Base-by-base conservation (phyloP, 495 filamentous ascomycete genomes). In the Penicillium cinerascens region DNA sequence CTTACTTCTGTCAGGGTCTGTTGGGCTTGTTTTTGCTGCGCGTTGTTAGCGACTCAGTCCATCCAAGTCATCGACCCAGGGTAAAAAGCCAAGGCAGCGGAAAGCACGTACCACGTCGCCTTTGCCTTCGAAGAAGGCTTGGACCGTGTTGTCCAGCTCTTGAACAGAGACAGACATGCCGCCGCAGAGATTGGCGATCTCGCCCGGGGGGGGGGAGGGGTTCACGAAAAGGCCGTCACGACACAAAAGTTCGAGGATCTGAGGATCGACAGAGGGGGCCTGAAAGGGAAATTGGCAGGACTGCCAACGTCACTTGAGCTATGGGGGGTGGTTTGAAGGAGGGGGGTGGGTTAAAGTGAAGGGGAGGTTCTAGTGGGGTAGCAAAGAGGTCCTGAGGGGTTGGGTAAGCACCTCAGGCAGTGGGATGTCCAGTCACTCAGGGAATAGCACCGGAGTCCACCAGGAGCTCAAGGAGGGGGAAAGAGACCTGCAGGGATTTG, bases 21-120 rank as follows among this genome's bases (percentile, higher is more conserved):
- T 68, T 97, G 90, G 55, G 93, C 95, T 81, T 89, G 87, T 76
- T 96, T 96, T 95, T 96, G 93, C 91, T 97, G 74, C 41, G 49
- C 11, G 48, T 58, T 58, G 67, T 55, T 44, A 44, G 39, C 52
- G 11, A 33, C 3, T 33, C 10, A 33, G 4, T 38, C 48, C 36
- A 42, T 33, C 22, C 29, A 37, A 35, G 18, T 11, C 26, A 15
- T 16, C 10, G 36, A 17, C 4, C 10, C 29, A 10, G 11, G 26
- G 26, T 29, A 3, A 7, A 29, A 1, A 13, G 3, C 11, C 29
- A 4, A 16, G 26, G 26, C 7, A 44, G 25, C 18, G 16, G 9
- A 27, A 8, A 3, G 3, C 54, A 74, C 82, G 66, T 77, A 97
- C 92, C 75, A 88, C 77, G 46, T 96, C 88, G 39, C 93, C 93